A percentile compares a stretch with the other conserved stretches of the same genome.
phyloP scores from a whole-genome alignment of 2,329 filamentous ascomycete genomes.

The Colletotrichum sojae region DNA sequence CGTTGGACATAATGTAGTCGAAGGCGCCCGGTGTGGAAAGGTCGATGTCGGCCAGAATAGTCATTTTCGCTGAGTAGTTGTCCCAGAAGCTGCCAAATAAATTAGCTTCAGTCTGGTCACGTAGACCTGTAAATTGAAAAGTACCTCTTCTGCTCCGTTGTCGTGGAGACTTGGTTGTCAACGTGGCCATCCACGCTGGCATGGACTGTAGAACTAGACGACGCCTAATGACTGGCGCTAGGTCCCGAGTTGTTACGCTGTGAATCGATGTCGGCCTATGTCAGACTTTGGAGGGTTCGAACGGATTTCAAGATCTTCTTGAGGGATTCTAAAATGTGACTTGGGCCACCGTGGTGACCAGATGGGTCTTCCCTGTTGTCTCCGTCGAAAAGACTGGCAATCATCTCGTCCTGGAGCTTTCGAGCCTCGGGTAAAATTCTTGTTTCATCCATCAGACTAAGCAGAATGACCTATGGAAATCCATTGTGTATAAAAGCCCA shows the following conservation, averaged over 20 bases:
- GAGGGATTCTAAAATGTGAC: background rate
- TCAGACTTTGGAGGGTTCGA: slow-evolving; percentile 5
- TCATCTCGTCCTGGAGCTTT: slow-evolving; percentile 6
- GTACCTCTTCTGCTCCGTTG: background rate
- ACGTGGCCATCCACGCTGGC: no score
- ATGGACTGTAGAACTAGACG: background rate
- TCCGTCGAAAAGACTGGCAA: slow-evolving; percentile 1
- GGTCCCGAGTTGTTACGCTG: background rate
- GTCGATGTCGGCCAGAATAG: slow-evolving; percentile 2
- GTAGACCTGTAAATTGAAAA: background rate
- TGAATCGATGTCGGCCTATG: background rate
- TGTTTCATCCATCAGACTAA: slow-evolving; percentile 37
- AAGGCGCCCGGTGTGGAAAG: slow-evolving; percentile 7
- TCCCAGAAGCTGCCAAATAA: slow-evolving; percentile 6
- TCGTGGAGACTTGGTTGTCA: no score
- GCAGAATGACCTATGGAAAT: slow-evolving; percentile 24
- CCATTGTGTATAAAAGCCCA: slow-evolving; percentile 40
- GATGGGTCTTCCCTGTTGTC: background rate
- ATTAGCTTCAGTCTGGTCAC: background rate
- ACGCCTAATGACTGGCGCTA: background rate
- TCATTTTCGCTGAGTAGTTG: background rate
- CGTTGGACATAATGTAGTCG: slow-evolving; percentile 22
- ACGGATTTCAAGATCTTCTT: slow-evolving; percentile 20
- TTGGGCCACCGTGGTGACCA: background rate
- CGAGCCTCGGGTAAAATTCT: slow-evolving; percentile 15